Conservation (phyloP, 2,329 filamentous ascomycete species). For the Fusarium oxysporum region DNA sequence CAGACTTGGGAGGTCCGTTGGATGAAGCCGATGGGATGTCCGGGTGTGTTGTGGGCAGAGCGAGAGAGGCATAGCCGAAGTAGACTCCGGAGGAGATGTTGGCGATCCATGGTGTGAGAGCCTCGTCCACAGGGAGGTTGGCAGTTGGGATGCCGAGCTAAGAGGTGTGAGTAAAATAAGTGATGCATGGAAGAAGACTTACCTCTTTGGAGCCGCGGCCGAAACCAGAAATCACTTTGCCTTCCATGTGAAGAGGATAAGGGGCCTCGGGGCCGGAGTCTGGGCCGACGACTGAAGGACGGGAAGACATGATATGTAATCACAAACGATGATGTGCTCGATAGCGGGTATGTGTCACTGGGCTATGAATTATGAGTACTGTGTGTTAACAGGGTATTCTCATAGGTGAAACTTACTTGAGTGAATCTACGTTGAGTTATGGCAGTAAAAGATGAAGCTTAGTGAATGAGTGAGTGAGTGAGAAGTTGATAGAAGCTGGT, state of each 20-base stretch:
- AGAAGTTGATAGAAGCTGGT: slow-evolving; percentile 24
- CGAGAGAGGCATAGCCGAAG: slow-evolving; percentile 88
- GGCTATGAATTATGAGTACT: not conserved
- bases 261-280: slow-evolving; percentile 79
- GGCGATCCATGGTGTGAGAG: slow-evolving; percentile 69
- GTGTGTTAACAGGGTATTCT: not conserved
- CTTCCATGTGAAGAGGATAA: slow-evolving; percentile 85
- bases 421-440: not conserved
- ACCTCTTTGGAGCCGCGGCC: slow-evolving; percentile 94
- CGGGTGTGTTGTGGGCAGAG: slow-evolving; percentile 63
- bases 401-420: not conserved
- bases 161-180: not conserved
- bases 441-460: not conserved
- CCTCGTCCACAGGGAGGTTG: slow-evolving; percentile 82
- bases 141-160: slow-evolving; percentile 96
- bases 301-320: slow-evolving; percentile 50
- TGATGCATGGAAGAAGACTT: slow-evolving; percentile 31
- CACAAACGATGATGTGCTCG: not conserved
- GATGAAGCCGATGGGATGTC: slow-evolving; percentile 45
- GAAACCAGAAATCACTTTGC: slow-evolving; percentile 91
- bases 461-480: slow-evolving; percentile 1
- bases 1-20: slow-evolving; percentile 15
- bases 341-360: not conserved
- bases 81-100: slow-evolving; percentile 84
- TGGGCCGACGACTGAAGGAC: slow-evolving; percentile 78